A percentile compares a stretch with the other conserved stretches of the same genome.
Conservation (phyloP, 2,329 filamentous ascomycete genomes). For the Corinectria fuckeliana region DNA sequence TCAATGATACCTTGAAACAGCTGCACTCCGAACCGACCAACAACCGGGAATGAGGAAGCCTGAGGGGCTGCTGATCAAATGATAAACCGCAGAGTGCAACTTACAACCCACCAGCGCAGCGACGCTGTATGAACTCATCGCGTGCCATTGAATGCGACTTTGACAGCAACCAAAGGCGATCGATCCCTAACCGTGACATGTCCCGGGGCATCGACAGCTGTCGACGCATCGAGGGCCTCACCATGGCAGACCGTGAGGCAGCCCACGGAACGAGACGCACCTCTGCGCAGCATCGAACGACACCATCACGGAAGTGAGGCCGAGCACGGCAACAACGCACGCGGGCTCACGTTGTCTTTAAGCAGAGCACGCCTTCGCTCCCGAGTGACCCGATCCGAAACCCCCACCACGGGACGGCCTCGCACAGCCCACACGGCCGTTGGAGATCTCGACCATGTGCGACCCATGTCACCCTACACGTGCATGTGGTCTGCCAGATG, state of each 20-base stretch:
- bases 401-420: slow-evolving; percentile 4
- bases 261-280: not conserved
- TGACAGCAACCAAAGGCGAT: not conserved
- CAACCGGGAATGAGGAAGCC: not conserved
- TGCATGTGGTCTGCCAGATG: slow-evolving; percentile 10
- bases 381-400: not conserved
- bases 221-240: not conserved
- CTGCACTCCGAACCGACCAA: not conserved
- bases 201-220: not conserved
- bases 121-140: not conserved
- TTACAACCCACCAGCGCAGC: too few species aligned
- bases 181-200: too few species aligned
- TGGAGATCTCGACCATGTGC: not conserved
- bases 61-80: too few species aligned
- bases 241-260: not conserved
- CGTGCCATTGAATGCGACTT: not conserved
- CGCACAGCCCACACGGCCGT: not conserved
- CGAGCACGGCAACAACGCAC: not conserved
- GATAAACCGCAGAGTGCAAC: not conserved
- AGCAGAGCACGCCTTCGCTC: not conserved
- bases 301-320: not conserved
- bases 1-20: not conserved
- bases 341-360: not conserved
- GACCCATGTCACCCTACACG: slow-evolving; percentile 18
- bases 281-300: not conserved